Evolutionary conservation across 2,329 filamentous ascomycete genomes (phyloP), one percentile per base, ranked within the genome.

Genomic region (Xylariaceae sp.): DNA sequence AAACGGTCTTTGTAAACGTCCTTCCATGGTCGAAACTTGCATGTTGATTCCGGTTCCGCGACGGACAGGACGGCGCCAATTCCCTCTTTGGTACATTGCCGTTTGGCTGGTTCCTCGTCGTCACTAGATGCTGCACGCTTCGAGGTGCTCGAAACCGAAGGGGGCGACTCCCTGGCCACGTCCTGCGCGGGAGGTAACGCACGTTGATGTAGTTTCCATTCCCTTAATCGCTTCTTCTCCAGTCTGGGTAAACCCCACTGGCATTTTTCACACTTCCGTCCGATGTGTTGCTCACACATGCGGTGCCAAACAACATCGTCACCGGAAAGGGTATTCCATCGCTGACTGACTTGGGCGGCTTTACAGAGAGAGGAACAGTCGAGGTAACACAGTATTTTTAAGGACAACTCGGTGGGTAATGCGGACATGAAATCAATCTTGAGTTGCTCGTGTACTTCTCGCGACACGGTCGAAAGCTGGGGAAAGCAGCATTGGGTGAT

Each of bases 261-360:
- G 68, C 94, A 99, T 68, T 97, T 92, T 71, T 81, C 87, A 69
- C 88, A 91, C 68, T 90, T 91, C 57, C 87, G 78, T 65, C 89
- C 86, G 60, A 91, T 91, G 68, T 91, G 88, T 67, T 91, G 88
- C 54, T 96, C 91, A 69, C 94, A 99, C 91, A 97, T 96, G 60
- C 87, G 88, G 68, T 96, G 89, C 94, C 94, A 99, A 3, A 99
- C 92, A 6, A 95, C 88, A 70, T 99, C 92, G 67, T 96, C 92
- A 65, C 97, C 94, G n/a, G 94, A 92, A 41, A 99, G 76, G 54
- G 83, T 83, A 59, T 89, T 82, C 94, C 94, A 99, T 64, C 86
- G 81, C 55, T 85, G 83, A 69, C 90, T 96, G 53, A 99, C 94
- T 71, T 96, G 91, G 0, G 94, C 90, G 1, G 94, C 92, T 70